Conservation (phyloP, 176 grass and related monocot genomes). For the Oryza nivara region DNA sequence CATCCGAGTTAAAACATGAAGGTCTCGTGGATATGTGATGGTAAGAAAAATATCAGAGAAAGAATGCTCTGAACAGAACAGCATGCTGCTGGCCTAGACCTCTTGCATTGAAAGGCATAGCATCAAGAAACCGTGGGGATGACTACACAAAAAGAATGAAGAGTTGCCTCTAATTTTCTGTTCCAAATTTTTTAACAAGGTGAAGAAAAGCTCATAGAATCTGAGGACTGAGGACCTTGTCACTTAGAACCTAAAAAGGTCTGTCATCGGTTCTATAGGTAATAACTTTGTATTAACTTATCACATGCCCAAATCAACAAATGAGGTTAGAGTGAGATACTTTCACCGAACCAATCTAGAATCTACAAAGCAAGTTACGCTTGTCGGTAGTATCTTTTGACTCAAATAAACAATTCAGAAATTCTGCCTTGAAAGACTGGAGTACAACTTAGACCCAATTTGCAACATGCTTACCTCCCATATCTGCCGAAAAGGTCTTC, state of each 20-base stretch:
- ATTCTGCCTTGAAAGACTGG: background rate
- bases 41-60: conserved; percentile 51
- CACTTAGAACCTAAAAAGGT: background rate
- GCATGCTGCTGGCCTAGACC: conserved; percentile 25
- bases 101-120: background rate
- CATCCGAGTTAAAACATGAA: conserved; percentile 82
- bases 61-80: conserved; percentile 14
- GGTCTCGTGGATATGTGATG: conserved; percentile 48
- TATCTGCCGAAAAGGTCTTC: conserved; percentile 91
- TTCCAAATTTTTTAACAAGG: background rate
- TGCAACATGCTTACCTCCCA: conserved; percentile 69
- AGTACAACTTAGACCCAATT: background rate
- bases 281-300: background rate
- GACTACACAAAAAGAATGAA: background rate
- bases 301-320: background rate
- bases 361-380: background rate
- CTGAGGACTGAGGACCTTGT: background rate
- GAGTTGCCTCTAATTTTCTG: background rate
- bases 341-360: background rate
- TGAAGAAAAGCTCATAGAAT: conserved; percentile 15
- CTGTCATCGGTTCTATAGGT: background rate
- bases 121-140: conserved; percentile 13
- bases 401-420: background rate
- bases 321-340: background rate
- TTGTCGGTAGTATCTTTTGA: background rate